Evolutionary conservation across 805 yeast genomes (phyloP), one percentile per base, ranked within the genome.

Genomic region (Ogataea sp.): DNA sequence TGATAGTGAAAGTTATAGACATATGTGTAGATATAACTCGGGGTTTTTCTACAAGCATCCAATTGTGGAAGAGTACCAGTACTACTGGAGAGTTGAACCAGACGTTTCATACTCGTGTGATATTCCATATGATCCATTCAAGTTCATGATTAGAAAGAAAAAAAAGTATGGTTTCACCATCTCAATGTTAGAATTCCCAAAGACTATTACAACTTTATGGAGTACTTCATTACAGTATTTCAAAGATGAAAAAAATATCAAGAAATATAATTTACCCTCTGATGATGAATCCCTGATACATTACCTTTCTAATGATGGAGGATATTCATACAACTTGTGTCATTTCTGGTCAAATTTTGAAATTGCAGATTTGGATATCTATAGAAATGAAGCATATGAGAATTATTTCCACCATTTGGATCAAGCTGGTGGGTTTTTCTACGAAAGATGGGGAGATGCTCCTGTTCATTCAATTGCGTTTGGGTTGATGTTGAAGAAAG

Each of bases 371-470:
- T 59, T 84, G 36, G 79, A 77, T 32, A 72, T 84, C 41, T 80
- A 73, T 68, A 65, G 87, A 47, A 65, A 75, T 1, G 59, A 65
- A 20, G 61, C 72, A 10, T 84, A 83, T 61, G 65, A 70, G 33
- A 64, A 67, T 9, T 83, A 71, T 59, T 83, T 83, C 52, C 65
- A 80, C 20, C 64, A 65, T 54, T 62, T 85, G 34, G 95, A 85
- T 55, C 48, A 56, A 25, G 62, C 73, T 5, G 94, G 93, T 39
- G 94, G 94, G 0, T 84, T 85, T 58, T 85, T 75, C 56, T 83
- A 84, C 55, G 93, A 86, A 62, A 70, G 96, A 48, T 87, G 95
- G 95, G 96, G 96, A 14, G 96, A 86, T 50, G 77, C 76, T 6
- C 78, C 78, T 1, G 56, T 72, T 28, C 76, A 71, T 52, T 57